These are phyloP conservation scores for Candida glucosophila DNA, from an alignment of 1,139 yeast genomes.

Conservation along the genomic window DNA sequence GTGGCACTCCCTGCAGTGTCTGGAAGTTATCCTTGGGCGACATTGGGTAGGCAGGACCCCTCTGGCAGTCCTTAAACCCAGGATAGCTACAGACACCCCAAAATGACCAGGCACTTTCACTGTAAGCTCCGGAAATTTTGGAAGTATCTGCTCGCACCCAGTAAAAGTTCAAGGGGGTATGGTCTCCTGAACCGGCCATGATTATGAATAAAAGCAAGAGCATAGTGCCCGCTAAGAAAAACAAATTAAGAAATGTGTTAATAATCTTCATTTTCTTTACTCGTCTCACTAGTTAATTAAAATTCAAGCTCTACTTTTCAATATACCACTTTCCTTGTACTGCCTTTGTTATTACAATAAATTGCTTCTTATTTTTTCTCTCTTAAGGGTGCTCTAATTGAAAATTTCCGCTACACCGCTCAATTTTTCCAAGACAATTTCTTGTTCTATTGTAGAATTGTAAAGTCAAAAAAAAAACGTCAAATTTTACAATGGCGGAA, in stretches of 20 bases:
- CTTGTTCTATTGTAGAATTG: no score
- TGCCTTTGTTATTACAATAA: no score
- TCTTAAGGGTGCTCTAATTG: no score
- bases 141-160: conserved; percentile 68
- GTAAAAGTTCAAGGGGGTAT: conserved; percentile 60
- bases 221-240: conserved; percentile 43
- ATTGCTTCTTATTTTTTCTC: no score
- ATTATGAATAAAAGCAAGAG: conserved; percentile 53
- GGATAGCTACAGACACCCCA: conserved; percentile 64
- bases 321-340: no score
- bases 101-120: conserved; percentile 63
- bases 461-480: no score
- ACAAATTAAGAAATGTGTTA: conserved; percentile 27
- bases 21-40: conserved; percentile 67
- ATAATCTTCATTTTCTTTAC: conserved; percentile 25
- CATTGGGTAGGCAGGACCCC: conserved; percentile 54
- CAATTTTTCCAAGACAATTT: no score
- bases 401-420: no score
- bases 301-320: no score
- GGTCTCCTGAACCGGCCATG: conserved; percentile 56
- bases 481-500: no score
- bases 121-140: conserved; percentile 44
- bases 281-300: no score
- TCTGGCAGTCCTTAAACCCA: conserved; percentile 34
- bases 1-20: conserved; percentile 43